phyloP scores from a whole-genome alignment of 2,329 filamentous ascomycete species.

The Pyrenophora graminea region DNA sequence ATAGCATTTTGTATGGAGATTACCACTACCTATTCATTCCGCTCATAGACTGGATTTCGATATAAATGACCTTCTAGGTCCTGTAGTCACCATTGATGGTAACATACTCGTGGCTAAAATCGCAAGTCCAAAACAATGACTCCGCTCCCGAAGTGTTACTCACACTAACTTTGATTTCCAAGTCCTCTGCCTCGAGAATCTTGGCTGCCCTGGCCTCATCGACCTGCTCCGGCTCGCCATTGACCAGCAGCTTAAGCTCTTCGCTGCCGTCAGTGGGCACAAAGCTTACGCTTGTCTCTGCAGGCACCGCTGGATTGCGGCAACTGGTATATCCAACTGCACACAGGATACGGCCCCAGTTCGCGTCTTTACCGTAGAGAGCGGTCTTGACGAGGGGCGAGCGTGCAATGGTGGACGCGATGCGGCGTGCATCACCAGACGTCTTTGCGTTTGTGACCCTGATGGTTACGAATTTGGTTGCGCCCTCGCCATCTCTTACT shows the following conservation, averaged over 20 bases:
- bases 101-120: conserved; percentile 82
- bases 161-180: conserved; percentile 76
- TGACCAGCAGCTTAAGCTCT: conserved; percentile 75
- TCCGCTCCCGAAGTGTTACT: conserved; percentile 63
- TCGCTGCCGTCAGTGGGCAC: conserved; percentile 75
- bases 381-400: conserved; percentile 97
- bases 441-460: conserved; percentile 74
- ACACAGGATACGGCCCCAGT: conserved; percentile 97
- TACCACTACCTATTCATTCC: too few relatives aligned
- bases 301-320: conserved; percentile 67
- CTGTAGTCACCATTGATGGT: conserved; percentile 70
- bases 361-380: conserved; percentile 94
- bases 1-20: too few relatives aligned
- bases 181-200: conserved; percentile 74
- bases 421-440: conserved; percentile 72
- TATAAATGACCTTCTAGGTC: too few relatives aligned
- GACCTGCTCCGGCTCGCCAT: conserved; percentile 78
- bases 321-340: conserved; percentile 81
- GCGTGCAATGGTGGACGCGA: conserved; percentile 85
- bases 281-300: conserved; percentile 77
- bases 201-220: conserved; percentile 76
- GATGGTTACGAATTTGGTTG: conserved; percentile 97
- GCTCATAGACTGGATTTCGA: too few relatives aligned
- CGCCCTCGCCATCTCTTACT: conserved; percentile 93
- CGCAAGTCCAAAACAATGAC: conserved; percentile 81